Conservation (phyloP, 345 rosid species). For the Nephelium lappaceum region DNA sequence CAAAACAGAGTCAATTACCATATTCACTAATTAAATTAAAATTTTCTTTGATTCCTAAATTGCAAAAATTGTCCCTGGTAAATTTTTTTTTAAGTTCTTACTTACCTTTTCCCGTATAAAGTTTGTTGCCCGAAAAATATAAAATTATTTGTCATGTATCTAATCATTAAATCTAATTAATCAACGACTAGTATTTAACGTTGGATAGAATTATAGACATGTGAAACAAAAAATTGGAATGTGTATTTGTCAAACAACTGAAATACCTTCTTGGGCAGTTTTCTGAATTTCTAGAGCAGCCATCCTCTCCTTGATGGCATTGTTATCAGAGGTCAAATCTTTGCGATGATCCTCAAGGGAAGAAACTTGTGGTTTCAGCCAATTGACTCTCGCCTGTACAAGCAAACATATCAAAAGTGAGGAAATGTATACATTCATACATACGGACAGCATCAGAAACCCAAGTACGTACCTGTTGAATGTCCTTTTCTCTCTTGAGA, state of each 20-base stretch:
- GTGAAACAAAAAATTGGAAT: no score
- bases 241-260: no score
- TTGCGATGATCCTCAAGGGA: not conserved
- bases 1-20: no score
- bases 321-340: not conserved
- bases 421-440: no score
- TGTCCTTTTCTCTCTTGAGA: constrained; percentile 13
- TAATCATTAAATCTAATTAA: no score
- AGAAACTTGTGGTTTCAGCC: not conserved
- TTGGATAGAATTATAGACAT: no score
- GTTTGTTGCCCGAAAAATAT: no score
- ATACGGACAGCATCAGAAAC: not conserved
- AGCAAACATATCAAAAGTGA: not conserved
- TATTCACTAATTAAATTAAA: not conserved
- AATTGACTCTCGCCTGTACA: constrained; percentile 13
- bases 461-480: not conserved
- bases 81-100: no score
- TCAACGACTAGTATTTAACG: no score
- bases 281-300: constrained; percentile 11
- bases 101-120: not conserved
- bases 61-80: no score
- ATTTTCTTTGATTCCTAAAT: no score
- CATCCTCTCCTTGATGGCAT: constrained; percentile 7
- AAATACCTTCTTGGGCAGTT: constrained; percentile 19
- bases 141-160: no score